Base-by-base conservation (phyloP, 2,329 filamentous ascomycete species). In the Paradendryphiella salina region DNA sequence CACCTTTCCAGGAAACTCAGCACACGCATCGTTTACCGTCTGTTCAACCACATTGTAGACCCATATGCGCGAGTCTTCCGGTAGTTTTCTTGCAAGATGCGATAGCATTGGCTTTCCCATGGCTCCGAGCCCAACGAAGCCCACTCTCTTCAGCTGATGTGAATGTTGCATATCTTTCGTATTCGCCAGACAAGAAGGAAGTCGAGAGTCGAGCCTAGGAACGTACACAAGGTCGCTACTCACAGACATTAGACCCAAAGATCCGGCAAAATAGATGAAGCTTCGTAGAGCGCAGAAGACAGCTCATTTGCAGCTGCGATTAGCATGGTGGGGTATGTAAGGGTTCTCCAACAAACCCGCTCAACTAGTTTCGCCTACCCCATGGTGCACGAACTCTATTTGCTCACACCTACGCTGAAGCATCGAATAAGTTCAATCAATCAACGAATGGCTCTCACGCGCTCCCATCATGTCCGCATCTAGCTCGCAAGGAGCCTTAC, bases 101-200 rank as follows among this genome's bases (percentile, higher is more conserved):
- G 64, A 66, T 4, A 77, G 73, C 80, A 83, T 83, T 9, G 80
- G 80, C 44, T 72, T 73, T 0, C 80, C 80, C 80, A 82, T 83
- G 9, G 76, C 74, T n/a, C 80, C 80, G 1, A 82, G 73, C 57
- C 81, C 80, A 37, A 83, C 76, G 67, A 82, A 83, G 36, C 78
- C 77, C 17, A 79, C 36, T 3, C 48, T 69, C n/a, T 56, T 57
- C 51, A 70, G 69, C 0, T 62, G 36, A 21, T 46, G 28, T 13
- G 52, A 39, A 34, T 60, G 50, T 15, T 52, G 36, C 70, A 72
- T 71, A 8, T 36, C 40, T 33, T 26, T 29, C n/a, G 39, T 1
- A 29, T 32, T 20, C 31, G 32, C 14, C 4, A 15, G 33, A 14
- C 13, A 20, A 10, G 26, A 39, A 13, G 11, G 32, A 3, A 21